Evolutionary conservation across 2,329 filamentous ascomycete genomes (phyloP).

Genomic region (Pyricularia pennisetigena): DNA sequence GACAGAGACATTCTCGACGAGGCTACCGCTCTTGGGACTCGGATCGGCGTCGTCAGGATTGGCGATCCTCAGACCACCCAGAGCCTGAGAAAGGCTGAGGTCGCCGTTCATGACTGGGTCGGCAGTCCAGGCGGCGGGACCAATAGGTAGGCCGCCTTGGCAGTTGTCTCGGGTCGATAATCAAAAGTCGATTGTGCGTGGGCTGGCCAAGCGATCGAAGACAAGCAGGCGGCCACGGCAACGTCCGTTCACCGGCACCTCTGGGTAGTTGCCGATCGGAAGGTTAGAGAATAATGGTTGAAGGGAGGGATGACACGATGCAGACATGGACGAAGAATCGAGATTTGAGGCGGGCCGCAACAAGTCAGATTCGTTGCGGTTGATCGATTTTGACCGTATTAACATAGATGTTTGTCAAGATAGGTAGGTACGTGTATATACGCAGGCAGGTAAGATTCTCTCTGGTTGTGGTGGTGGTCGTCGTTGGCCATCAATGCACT

Average conservation of each 20-base stretch:
- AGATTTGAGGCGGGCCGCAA: background rate
- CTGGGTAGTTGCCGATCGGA: background rate
- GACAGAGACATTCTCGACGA: conserved; percentile 1
- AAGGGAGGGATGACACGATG: background rate
- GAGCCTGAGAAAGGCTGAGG: conserved; percentile 80
- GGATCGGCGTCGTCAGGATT: conserved; percentile 72
- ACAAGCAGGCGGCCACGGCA: background rate
- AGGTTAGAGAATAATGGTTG: background rate
- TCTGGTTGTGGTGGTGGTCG: background rate
- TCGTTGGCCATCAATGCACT: background rate
- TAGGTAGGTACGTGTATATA: background rate
- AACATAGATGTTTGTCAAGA: background rate
- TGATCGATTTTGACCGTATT: background rate
- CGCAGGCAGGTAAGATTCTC: background rate
- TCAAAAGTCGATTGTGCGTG: background rate
- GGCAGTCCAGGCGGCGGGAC: conserved; percentile 4
- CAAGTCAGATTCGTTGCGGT: background rate
- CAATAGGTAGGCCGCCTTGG: background rate
- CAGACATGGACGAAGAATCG: background rate
- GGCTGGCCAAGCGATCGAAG: background rate
- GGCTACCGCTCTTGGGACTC: conserved; percentile 11
- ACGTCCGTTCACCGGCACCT: background rate
- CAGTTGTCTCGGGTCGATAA: background rate
- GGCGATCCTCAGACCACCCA: conserved; percentile 91
- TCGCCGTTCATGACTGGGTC: conserved; percentile 70